phyloP scores from a whole-genome alignment of 1,139 yeast species.

The Candida neerlandica region DNA sequence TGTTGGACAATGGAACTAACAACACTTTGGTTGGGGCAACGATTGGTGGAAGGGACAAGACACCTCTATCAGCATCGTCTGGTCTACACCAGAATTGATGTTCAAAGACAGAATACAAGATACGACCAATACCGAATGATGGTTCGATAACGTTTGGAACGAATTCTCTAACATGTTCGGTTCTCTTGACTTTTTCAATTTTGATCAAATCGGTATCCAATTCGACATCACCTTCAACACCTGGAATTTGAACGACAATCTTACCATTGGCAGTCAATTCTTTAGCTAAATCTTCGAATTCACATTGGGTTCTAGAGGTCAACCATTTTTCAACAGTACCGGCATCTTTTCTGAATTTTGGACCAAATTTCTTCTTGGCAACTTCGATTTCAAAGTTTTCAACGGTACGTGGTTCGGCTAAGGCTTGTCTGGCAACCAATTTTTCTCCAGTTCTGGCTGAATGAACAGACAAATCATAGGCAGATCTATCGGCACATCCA shows the following conservation, averaged over 20 bases:
- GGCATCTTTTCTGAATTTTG: constrained; percentile 95
- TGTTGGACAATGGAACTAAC: constrained; percentile 89
- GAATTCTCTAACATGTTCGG: constrained; percentile 91
- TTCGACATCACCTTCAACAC: constrained; percentile 64
- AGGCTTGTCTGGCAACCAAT: constrained; percentile 88
- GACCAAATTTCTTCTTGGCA: constrained; percentile 96
- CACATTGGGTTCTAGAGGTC: constrained; percentile 76
- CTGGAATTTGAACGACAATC: constrained; percentile 64
- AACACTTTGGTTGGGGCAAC: constrained; percentile 98
- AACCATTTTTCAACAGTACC: constrained; percentile 87
- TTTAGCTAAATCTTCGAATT: constrained; percentile 73
- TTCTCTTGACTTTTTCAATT: constrained; percentile 76
- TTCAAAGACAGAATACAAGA: constrained; percentile 88
- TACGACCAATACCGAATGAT: constrained; percentile 98
- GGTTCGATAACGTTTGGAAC: constrained; percentile 99
- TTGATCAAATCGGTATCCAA: constrained; percentile 70
- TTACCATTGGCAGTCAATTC: constrained; percentile 68
- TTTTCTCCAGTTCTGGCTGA: constrained; percentile 94
- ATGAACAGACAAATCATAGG: constrained; percentile 95
- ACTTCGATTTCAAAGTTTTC: constrained; percentile 83
- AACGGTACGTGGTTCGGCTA: constrained; percentile 80
- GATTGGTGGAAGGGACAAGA: constrained; percentile 88
- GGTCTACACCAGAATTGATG: constrained; percentile 96
- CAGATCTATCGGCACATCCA: constrained; percentile 99
- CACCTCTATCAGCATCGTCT: constrained; percentile 88